phyloP scores from a whole-genome alignment of 1,139 yeast genomes.

The Kurtzmaniella quercitrusa region DNA sequence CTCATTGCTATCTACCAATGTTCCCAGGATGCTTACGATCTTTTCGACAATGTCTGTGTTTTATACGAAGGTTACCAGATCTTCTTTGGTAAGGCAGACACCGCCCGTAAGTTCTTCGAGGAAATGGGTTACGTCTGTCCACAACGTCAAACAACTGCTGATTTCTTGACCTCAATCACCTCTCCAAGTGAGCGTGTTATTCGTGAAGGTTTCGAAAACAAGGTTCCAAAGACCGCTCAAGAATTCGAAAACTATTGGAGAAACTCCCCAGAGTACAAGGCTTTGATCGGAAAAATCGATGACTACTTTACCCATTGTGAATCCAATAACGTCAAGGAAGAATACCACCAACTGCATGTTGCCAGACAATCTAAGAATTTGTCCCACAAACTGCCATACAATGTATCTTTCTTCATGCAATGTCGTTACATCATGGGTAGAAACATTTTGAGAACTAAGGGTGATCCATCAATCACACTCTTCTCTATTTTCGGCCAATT shows the following conservation, averaged over 20 bases:
- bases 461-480: conserved; percentile 28
- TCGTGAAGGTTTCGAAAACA: conserved; percentile 49
- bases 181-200: conserved; percentile 49
- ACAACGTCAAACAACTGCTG: conserved; percentile 16
- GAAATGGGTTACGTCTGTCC: conserved; percentile 57
- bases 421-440: conserved; percentile 25
- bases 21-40: conserved; percentile 65
- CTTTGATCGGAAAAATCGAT: conserved; percentile 30
- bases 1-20: conserved; percentile 82
- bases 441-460: conserved; percentile 23
- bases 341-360: conserved; percentile 19
- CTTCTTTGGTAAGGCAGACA: conserved; percentile 58
- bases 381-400: conserved; percentile 26
- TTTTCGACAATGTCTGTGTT: conserved; percentile 71
- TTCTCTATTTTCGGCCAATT: conserved; percentile 24
- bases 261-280: conserved; percentile 48
- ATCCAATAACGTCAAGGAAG: conserved; percentile 9
- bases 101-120: conserved; percentile 57
- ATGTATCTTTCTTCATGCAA: conserved; percentile 33
- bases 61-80: conserved; percentile 78
- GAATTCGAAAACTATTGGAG: conserved; percentile 70
- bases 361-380: conserved; percentile 28
- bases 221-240: conserved; percentile 63
- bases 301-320: conserved; percentile 19
- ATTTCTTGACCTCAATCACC: conserved; percentile 38